A percentile compares a stretch with the other conserved stretches of the same genome.
Evolutionary conservation across 192 early-diverging fungal genomes (phyloP).

Genomic region (Backusella liffmaniae): DNA sequence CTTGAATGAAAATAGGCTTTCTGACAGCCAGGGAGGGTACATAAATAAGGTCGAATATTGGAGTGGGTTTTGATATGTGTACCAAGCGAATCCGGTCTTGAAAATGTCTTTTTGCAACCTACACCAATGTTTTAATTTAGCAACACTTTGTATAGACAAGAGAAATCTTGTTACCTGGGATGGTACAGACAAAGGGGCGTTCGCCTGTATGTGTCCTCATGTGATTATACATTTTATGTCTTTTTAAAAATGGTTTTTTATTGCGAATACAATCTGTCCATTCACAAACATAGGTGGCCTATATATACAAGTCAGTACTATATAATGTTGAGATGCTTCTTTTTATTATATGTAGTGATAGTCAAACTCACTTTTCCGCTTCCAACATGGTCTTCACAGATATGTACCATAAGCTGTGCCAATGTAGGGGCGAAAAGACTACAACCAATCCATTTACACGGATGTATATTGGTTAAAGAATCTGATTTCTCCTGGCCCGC

Average conservation of each 20-base stretch:
- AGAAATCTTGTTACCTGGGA: constrained; percentile 26
- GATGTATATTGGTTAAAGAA: constrained; percentile 10
- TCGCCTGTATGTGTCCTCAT: constrained; percentile 74
- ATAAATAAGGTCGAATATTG: constrained; percentile 51
- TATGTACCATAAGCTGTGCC: constrained; percentile 40
- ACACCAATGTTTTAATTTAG: not conserved
- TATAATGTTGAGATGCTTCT: not conserved
- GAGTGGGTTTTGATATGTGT: constrained; percentile 62
- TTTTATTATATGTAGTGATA: not conserved
- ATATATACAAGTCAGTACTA: not conserved
- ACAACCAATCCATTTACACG: constrained; percentile 10
- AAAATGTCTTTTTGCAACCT: constrained; percentile 69
- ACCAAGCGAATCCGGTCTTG: constrained; percentile 66
- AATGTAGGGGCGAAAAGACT: not conserved
- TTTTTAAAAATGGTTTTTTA: constrained; percentile 61
- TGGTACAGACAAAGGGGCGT: constrained; percentile 63
- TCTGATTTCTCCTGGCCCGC: constrained; percentile 15
- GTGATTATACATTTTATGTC: constrained; percentile 69
- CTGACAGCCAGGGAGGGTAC: constrained; percentile 44
- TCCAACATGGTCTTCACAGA: constrained; percentile 50
- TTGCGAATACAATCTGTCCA: constrained; percentile 46
- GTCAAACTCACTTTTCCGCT: constrained; percentile 46
- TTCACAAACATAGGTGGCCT: constrained; percentile 46
- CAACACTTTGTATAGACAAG: not conserved
- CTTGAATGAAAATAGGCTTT: constrained; percentile 61